phyloP scores from a whole-genome alignment of 2,329 filamentous ascomycete genomes.

The Stagonosporopsis cucurbitacearum region DNA sequence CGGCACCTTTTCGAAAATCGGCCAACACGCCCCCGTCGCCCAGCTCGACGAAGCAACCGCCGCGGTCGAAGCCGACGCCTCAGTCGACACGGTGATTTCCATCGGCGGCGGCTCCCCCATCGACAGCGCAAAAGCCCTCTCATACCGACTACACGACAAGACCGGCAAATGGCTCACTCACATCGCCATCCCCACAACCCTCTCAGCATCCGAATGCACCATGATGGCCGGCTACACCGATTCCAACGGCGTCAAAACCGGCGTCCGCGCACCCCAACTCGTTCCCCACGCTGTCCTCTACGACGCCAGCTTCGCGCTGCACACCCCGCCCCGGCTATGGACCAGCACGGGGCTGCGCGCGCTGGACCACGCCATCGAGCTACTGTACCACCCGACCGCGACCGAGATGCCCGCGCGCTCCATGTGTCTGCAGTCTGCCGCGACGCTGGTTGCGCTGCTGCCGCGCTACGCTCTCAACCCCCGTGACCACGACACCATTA shows the following conservation, averaged over 20 bases:
- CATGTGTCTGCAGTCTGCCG: slow-evolving; percentile 54
- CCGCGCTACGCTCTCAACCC: slow-evolving; percentile 28
- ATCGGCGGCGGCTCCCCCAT: slow-evolving; percentile 64
- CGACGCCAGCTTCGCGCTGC: slow-evolving; percentile 57
- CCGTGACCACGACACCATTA: no score
- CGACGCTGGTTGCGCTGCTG: slow-evolving; percentile 56
- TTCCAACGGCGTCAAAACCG: slow-evolving; percentile 60
- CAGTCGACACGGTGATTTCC: slow-evolving; percentile 62
- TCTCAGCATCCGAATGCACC: slow-evolving; percentile 63
- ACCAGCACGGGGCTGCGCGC: slow-evolving; percentile 61
- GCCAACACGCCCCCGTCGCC: slow-evolving; percentile 62
- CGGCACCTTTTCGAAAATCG: slow-evolving; percentile 62
- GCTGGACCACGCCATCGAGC: slow-evolving; percentile 63
- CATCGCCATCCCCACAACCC: slow-evolving; percentile 50
- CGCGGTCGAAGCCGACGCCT: slow-evolving; percentile 52
- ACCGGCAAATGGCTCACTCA: slow-evolving; percentile 46
- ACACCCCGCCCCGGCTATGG: slow-evolving; percentile 60
- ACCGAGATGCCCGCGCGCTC: slow-evolving; percentile 59
- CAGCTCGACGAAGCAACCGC: slow-evolving; percentile 61
- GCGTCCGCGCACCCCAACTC: slow-evolving; percentile 52
- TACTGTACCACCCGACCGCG: slow-evolving; percentile 60
- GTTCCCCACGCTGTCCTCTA: slow-evolving; percentile 60
- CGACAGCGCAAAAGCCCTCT: slow-evolving; percentile 53
- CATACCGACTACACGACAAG: slow-evolving; percentile 44
- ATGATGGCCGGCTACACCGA: slow-evolving; percentile 61